phyloP scores from a whole-genome alignment of 805 yeast genomes.

The Spathaspora passalidarum region DNA sequence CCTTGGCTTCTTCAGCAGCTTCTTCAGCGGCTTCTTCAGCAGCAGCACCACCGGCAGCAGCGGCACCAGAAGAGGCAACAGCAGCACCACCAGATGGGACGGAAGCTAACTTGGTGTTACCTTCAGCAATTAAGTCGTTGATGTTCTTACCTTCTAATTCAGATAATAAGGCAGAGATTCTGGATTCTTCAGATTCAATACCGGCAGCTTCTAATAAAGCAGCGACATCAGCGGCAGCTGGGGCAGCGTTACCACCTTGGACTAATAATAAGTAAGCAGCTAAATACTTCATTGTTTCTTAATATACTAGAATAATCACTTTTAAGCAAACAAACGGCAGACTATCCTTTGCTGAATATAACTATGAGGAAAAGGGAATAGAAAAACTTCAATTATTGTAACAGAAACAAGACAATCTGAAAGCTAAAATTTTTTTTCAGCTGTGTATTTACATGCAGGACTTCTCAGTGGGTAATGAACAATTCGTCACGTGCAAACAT shows the following conservation, averaged over 20 bases:
- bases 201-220: constrained; percentile 91
- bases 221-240: constrained; percentile 90
- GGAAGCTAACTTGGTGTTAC: constrained; percentile 93
- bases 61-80: constrained; percentile 68
- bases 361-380: not conserved
- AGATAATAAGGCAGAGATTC: constrained; percentile 73
- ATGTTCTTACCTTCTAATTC: constrained; percentile 93
- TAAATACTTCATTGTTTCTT: constrained; percentile 76
- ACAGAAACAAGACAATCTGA: not conserved
- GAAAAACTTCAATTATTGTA: not conserved
- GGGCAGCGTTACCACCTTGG: constrained; percentile 94
- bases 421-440: not conserved
- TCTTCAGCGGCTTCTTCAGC: constrained; percentile 71
- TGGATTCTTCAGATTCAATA: constrained; percentile 89
- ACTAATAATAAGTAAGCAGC: constrained; percentile 99
- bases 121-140: constrained; percentile 88
- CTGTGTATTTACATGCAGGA: not conserved
- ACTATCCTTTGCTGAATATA: constrained; percentile 61
- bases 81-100: constrained; percentile 99
- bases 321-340: constrained; percentile 69
- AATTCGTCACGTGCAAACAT: not conserved
- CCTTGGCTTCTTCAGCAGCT: constrained; percentile 61
- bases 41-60: constrained; percentile 67
- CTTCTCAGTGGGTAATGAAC: not conserved
- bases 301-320: constrained; percentile 62